phyloP scores from a whole-genome alignment of 345 rosid genomes.

The Zanthoxylum bungeanum region DNA sequence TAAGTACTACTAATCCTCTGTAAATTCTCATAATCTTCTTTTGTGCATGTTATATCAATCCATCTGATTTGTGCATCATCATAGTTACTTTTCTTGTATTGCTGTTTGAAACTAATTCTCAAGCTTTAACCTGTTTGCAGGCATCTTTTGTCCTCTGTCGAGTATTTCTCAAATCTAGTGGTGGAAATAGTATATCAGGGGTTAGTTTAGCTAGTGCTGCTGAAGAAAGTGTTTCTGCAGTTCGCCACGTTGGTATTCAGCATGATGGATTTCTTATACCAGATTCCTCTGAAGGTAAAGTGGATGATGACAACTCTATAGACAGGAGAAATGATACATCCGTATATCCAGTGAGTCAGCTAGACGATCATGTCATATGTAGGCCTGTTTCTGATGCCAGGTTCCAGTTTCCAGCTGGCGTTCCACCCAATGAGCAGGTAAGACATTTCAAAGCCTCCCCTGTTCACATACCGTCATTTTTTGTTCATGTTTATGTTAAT shows the following conservation, averaged over 20 bases:
- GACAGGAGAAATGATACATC: constrained; percentile 16
- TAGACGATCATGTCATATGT: constrained; percentile 10
- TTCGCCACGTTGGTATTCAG: constrained; percentile 32
- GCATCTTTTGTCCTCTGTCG: constrained; percentile 52
- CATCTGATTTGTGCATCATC: neutral
- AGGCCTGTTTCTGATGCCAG: constrained; percentile 19
- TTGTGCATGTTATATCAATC: neutral
- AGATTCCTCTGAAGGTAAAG: constrained; percentile 20
- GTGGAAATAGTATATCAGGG: constrained; percentile 31
- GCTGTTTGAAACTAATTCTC: too few species aligned
- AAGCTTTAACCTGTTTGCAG: constrained; percentile 28
- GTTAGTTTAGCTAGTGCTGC: constrained; percentile 36
- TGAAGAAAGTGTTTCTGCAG: constrained; percentile 41
- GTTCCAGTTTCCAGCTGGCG: constrained; percentile 21
- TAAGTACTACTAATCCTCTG: neutral
- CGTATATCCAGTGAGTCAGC: constrained; percentile 11
- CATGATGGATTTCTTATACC: constrained; percentile 30
- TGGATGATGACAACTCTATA: neutral
- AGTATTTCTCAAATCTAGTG: constrained; percentile 35
- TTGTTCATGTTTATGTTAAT: neutral
- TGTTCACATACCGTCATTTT: neutral
- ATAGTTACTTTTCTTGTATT: constrained; percentile 2
- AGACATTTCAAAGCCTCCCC: neutral
- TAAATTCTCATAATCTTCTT: neutral
- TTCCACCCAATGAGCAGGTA: constrained; percentile 29